Conservation (phyloP, 2,329 filamentous ascomycete genomes). For the Setomelanomma holmii region DNA sequence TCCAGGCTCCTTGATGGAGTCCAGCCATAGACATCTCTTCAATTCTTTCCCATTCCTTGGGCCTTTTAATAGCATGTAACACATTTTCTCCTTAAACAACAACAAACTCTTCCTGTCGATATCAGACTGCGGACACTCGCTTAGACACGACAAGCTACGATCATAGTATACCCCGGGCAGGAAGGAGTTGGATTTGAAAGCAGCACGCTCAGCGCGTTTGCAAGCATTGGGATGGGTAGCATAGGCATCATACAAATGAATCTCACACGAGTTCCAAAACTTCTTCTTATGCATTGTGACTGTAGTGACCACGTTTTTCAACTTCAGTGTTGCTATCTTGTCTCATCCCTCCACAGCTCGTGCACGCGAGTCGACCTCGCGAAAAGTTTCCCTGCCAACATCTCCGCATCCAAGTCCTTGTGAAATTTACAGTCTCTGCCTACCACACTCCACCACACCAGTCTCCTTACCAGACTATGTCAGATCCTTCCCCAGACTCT, state of each 20-base stretch:
- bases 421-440: background rate
- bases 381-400: constrained; percentile 38
- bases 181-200: constrained; percentile 13
- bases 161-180: constrained; percentile 20
- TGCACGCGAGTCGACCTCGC: constrained; percentile 15
- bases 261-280: background rate
- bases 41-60: constrained; percentile 24
- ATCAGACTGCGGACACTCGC: constrained; percentile 18
- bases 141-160: constrained; percentile 11
- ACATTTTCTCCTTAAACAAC: constrained; percentile 19
- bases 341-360: constrained; percentile 1
- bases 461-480: constrained; percentile 15
- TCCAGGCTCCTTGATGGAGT: constrained; percentile 18
- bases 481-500: constrained; percentile 17
- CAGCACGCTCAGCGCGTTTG: no score
- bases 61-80: constrained; percentile 31
- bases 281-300: no score
- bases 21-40: constrained; percentile 15
- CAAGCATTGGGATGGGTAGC: background rate
- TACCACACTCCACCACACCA: constrained; percentile 3
- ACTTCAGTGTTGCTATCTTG: no score
- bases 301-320: no score
- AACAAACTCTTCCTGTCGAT: constrained; percentile 16
- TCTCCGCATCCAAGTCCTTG: constrained; percentile 7
- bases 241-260: background rate